Evolutionary conservation across 2,329 filamentous ascomycete species (phyloP).

Genomic region (Fulvia fulva): DNA sequence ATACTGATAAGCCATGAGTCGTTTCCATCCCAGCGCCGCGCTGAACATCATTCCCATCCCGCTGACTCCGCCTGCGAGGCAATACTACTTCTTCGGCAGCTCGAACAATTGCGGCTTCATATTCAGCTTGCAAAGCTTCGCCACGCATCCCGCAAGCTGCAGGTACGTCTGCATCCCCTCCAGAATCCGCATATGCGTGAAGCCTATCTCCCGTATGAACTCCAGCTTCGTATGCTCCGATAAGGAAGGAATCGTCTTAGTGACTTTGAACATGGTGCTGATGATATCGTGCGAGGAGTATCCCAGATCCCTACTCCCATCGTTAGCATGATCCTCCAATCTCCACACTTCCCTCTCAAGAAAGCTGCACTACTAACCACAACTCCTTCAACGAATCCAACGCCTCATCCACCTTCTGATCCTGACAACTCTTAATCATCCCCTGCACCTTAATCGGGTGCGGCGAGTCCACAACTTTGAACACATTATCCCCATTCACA

Average conservation of each 20-base stretch:
- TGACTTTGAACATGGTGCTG: conserved; percentile 98
- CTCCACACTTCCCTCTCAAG: neutral
- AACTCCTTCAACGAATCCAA: conserved; percentile 83
- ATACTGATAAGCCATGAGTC: neutral
- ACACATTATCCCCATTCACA: conserved; percentile 96
- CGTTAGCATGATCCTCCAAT: conserved; percentile 14
- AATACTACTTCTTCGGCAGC: conserved; percentile 32
- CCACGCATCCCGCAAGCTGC: conserved; percentile 88
- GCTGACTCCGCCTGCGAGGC: neutral
- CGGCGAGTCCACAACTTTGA: conserved; percentile 93
- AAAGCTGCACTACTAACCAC: conserved; percentile 54
- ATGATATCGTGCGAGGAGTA: conserved; percentile 99
- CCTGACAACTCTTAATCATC: conserved; percentile 96
- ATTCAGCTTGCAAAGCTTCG: conserved; percentile 87
- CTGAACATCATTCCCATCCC: conserved; percentile 16
- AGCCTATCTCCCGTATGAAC: conserved; percentile 92
- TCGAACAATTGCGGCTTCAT: conserved; percentile 86
- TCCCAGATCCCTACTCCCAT: conserved; percentile 61
- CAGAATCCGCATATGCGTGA: conserved; percentile 98
- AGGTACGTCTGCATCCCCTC: conserved; percentile 94
- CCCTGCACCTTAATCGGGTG: conserved; percentile 98
- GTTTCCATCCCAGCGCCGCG: conserved; percentile 25
- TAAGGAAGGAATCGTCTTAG: conserved; percentile 86
- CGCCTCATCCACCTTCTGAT: conserved; percentile 83
- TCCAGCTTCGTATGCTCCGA: conserved; percentile 95